phyloP scores from a whole-genome alignment of 192 early-diverging fungal species.

The Helicostylum pulchrum region DNA sequence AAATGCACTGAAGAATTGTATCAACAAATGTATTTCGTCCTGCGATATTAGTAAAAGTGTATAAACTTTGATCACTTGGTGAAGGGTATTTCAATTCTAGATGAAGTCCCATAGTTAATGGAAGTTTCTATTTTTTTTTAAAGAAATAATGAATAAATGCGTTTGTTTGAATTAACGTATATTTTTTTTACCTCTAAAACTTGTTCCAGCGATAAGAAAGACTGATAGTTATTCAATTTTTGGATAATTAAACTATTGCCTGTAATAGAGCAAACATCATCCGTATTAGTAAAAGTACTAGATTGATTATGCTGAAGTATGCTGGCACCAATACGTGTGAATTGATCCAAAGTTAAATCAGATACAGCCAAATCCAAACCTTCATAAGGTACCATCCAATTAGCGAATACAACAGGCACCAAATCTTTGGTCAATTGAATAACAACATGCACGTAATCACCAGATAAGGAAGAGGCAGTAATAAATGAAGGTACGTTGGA shows the following conservation, averaged over 20 bases:
- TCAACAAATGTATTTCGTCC: conserved; percentile 88
- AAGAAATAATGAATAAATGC: too few relatives aligned
- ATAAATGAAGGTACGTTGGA: conserved; percentile 64
- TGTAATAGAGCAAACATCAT: conserved; percentile 27
- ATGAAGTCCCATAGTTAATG: conserved; percentile 71
- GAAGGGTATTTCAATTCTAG: conserved; percentile 91
- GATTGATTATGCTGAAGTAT: neutral
- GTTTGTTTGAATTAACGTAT: neutral
- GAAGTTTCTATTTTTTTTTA: conserved; percentile 51
- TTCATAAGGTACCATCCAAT: conserved; percentile 66
- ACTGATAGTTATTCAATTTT: conserved; percentile 25
- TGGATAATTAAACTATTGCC: conserved; percentile 29
- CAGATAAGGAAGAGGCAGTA: conserved; percentile 84
- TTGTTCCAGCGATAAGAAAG: conserved; percentile 65
- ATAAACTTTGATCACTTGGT: conserved; percentile 47
- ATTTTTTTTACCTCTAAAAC: conserved; percentile 61
- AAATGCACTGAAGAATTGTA: conserved; percentile 80
- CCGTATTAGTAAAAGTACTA: conserved; percentile 12
- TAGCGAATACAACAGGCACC: conserved; percentile 81
- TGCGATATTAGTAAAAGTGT: conserved; percentile 53
- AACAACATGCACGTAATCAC: conserved; percentile 86
- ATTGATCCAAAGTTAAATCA: conserved; percentile 53
- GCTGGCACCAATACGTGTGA: conserved; percentile 13
- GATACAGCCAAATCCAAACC: conserved; percentile 50
- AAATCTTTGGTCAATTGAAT: conserved; percentile 89